Base-by-base conservation (phyloP, 768 basidiomycete species). In the Auricularia auricula-judae region DNA sequence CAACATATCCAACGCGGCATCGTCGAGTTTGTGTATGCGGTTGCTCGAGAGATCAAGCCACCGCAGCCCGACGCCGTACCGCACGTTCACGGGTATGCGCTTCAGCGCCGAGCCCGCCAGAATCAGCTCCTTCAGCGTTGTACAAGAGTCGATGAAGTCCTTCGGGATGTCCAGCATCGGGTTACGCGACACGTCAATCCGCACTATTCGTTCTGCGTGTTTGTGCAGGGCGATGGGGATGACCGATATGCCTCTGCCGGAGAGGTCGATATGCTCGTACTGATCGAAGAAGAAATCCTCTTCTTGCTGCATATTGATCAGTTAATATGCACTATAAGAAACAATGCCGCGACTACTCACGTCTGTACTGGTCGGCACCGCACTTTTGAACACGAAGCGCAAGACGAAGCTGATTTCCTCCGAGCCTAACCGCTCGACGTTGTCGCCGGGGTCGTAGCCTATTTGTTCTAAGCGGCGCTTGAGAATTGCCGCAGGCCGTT, bases 121-220 rank as follows among this genome's bases (percentile, higher is more conserved):
- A 7, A 87, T 85, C 53, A 99, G 84, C 70, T 97, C 94, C 64
- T 87, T 86, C 8, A 99, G 82, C 4, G 80, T 83, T 1, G 83
- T 84, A 71, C 93, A 96, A 4, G 88, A 84, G 74, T 97, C 91
- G 65, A 97, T 88, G 72, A 99, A 99, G 75, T 98, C 97, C 61
- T 93, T 86, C 0, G 96, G 97, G 42, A 98, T 88, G 74, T 98
- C 95, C 63, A 95, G 83, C 84, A 96, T 92, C 2, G 95, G 93
- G 72, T 98, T 99, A 54, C 91, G 86, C 3, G 93, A 96, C 14
- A 98, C 82, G 66, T 89, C 91, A 65, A 98, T 87, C 47, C 82
- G 86, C 65, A 90, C 78, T 70, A 99, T 94, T 33, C 83, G 83
- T 68, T 89, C 86, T 1, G 94, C 93, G 65, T 92, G 85, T 63